These are phyloP conservation scores for Glycyrrhiza uralensis DNA, from an alignment of 306 rosid genomes.

Conservation along the genomic window DNA sequence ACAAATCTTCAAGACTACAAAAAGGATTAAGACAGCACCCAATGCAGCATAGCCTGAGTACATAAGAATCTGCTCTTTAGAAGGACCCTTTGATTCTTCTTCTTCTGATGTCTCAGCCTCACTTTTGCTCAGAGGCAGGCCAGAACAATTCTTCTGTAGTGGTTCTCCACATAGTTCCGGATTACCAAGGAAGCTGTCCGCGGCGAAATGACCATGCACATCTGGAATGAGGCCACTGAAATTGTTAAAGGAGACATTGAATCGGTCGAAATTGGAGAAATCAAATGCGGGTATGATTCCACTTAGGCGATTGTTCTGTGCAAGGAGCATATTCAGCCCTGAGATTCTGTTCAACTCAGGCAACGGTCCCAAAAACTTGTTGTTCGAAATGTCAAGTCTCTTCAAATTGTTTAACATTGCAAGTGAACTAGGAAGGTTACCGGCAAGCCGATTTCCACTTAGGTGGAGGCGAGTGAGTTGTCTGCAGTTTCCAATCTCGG, in stretches of 20 bases:
- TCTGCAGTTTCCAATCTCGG: constrained; percentile 47
- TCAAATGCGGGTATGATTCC: constrained; percentile 55
- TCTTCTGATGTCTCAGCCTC: not conserved
- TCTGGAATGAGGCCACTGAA: constrained; percentile 50
- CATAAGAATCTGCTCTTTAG: constrained; percentile 45
- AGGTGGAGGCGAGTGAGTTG: constrained; percentile 48
- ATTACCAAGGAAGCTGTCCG: constrained; percentile 60
- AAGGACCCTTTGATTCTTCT: constrained; percentile 30
- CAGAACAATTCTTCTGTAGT: constrained; percentile 38
- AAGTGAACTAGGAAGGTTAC: constrained; percentile 62
- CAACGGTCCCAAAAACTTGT: constrained; percentile 48
- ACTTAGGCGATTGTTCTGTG: constrained; percentile 53
- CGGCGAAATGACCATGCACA: constrained; percentile 29
- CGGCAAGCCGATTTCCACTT: constrained; percentile 48
- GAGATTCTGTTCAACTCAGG: constrained; percentile 62
- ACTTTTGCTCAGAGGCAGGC: not conserved
- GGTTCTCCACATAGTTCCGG: constrained; percentile 66
- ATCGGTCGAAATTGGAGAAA: constrained; percentile 48
- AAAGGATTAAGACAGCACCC: constrained; percentile 34
- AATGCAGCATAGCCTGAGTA: constrained; percentile 61
- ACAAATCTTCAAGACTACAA: constrained; percentile 38
- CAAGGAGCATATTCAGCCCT: constrained; percentile 55
- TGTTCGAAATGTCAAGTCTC: constrained; percentile 58
- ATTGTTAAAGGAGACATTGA: constrained; percentile 62
- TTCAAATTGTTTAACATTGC: constrained; percentile 42